Percentiles rank a stretch among this genome's conserved stretches.
phyloP scores from a whole-genome alignment of 2,329 filamentous ascomycete species.

The Colletotrichum sp. region DNA sequence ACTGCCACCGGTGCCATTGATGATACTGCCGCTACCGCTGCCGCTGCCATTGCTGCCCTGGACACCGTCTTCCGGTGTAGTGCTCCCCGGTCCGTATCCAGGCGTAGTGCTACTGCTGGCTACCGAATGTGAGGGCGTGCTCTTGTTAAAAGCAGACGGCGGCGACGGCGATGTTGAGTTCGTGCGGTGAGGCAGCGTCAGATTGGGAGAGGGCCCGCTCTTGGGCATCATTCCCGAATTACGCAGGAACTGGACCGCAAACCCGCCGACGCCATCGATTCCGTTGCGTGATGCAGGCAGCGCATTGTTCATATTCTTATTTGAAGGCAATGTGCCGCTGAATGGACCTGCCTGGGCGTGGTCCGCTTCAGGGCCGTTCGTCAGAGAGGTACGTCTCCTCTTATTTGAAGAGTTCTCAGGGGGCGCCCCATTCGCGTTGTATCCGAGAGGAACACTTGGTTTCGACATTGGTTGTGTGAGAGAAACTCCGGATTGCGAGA shows the following conservation, averaged over 20 bases:
- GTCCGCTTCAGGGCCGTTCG: neutral
- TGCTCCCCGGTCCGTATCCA: neutral
- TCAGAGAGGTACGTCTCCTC: constrained; percentile 22
- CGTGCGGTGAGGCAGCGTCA: constrained; percentile 14
- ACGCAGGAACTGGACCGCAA: neutral
- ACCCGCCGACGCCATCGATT: neutral
- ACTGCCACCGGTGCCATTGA: neutral
- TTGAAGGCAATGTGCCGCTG: neutral
- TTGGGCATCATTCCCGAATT: neutral
- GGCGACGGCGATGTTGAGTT: neutral
- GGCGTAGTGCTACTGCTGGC: neutral
- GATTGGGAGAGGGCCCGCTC: neutral
- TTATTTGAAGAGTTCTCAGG: constrained; percentile 18
- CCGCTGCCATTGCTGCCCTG: neutral
- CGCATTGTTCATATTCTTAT: neutral
- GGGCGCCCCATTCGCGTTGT: neutral
- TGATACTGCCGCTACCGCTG: neutral
- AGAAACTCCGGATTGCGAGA: neutral
- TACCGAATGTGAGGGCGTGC: constrained; percentile 11
- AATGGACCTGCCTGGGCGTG: neutral
- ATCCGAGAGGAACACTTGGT: neutral
- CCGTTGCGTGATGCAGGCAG: neutral
- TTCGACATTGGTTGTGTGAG: neutral
- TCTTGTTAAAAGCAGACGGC: neutral
- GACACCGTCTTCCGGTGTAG: neutral